These are phyloP conservation scores for Setaria viridis DNA, from an alignment of 202 grass and related monocot genomes.

Conservation along the genomic window DNA sequence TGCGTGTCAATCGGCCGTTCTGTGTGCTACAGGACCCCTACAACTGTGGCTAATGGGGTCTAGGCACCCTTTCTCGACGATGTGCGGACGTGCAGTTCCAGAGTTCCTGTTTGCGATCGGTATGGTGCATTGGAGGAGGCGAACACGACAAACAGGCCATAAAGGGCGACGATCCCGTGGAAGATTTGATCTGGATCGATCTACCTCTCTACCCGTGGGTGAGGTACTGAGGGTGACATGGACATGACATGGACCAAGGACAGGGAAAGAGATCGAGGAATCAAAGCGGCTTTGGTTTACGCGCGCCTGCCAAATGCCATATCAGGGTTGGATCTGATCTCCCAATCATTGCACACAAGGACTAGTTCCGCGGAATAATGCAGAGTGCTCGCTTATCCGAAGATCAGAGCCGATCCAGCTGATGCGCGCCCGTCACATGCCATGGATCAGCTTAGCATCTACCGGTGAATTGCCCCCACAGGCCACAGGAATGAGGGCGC, in stretches of 20 bases:
- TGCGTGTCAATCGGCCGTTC: background rate
- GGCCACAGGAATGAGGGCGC: background rate
- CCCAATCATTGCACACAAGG: conserved; percentile 36
- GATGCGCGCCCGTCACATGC: conserved; percentile 13
- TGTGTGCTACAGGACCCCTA: background rate
- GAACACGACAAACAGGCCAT: conserved; percentile 31
- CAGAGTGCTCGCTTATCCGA: conserved; percentile 39
- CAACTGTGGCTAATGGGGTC: background rate
- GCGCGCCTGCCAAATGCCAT: background rate
- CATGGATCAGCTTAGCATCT: conserved; percentile 12
- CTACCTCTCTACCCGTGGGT: background rate
- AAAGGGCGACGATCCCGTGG: conserved; percentile 26
- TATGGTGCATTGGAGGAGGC: conserved; percentile 36
- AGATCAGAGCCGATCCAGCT: background rate
- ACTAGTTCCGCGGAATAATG: background rate
- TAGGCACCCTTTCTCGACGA: background rate
- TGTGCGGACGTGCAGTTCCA: background rate
- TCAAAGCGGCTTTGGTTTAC: conserved; percentile 25
- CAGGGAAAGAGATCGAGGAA: conserved; percentile 4
- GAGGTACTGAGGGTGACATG: conserved; percentile 36
- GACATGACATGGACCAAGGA: conserved; percentile 36
- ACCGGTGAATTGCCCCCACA: background rate
- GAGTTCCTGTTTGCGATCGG: background rate
- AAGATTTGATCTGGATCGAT: conserved; percentile 32
- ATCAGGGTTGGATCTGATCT: conserved; percentile 35